Evolutionary conservation across 768 basidiomycete genomes (phyloP).

Genomic region (Tricholoma terreum): DNA sequence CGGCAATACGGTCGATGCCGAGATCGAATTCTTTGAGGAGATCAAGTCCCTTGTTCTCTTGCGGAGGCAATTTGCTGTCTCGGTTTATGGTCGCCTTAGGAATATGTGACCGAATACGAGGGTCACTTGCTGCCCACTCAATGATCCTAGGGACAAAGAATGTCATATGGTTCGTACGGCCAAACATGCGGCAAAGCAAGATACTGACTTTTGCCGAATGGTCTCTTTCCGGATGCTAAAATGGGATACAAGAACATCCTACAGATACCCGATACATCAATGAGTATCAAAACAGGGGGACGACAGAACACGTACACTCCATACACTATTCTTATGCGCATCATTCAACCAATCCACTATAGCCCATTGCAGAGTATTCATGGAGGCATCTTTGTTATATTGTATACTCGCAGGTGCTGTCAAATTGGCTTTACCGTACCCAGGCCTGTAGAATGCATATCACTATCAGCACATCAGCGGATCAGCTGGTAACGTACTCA

Average conservation of each 20-base stretch:
- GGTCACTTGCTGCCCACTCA: conserved; percentile 30
- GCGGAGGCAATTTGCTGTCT: background rate
- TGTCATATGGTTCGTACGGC: background rate
- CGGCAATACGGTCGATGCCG: background rate
- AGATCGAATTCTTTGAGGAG: background rate
- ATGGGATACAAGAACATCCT: conserved; percentile 52
- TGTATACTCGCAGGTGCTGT: conserved; percentile 32
- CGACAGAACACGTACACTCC: conserved; percentile 38
- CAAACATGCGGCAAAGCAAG: background rate
- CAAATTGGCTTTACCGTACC: conserved; percentile 40
- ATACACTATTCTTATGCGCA: conserved; percentile 39
- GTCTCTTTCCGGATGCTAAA: conserved; percentile 39
- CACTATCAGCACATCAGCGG: background rate
- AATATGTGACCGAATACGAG: conserved; percentile 23
- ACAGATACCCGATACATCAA: conserved; percentile 4
- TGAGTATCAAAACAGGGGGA: conserved; percentile 3
- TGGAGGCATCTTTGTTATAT: conserved; percentile 44
- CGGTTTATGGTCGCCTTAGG: background rate
- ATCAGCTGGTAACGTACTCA: conserved; percentile 37
- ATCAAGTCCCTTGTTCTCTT: background rate
- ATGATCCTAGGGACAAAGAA: conserved; percentile 23
- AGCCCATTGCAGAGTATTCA: conserved; percentile 48
- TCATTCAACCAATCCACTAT: conserved; percentile 53
- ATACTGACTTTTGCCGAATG: conserved; percentile 41
- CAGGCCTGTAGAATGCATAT: conserved; percentile 35